phyloP scores from a whole-genome alignment of 768 basidiomycete species.

The Hericium alpestre region DNA sequence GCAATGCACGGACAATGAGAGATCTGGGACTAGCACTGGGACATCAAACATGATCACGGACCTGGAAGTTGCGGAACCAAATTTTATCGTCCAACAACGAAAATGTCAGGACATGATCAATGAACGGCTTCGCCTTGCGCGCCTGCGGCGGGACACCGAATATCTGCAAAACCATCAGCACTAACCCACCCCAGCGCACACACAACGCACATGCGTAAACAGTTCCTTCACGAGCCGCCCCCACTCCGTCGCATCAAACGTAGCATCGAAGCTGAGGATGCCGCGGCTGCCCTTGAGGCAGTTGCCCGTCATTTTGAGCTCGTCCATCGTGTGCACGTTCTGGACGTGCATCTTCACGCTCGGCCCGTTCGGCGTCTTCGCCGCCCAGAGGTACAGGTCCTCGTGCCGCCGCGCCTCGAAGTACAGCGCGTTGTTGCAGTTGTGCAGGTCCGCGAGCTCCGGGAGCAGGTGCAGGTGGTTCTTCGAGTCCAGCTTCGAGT shows the following conservation, averaged over 20 bases:
- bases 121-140: slow-evolving; percentile 87
- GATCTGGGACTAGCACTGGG: not conserved
- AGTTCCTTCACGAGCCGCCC: slow-evolving; percentile 83
- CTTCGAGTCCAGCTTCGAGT: slow-evolving; percentile 96
- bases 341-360: slow-evolving; percentile 96
- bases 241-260: slow-evolving; percentile 84
- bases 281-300: slow-evolving; percentile 94
- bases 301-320: slow-evolving; percentile 98
- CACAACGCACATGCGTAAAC: slow-evolving; percentile 70
- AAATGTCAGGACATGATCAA: slow-evolving; percentile 96
- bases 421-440: slow-evolving; percentile 95
- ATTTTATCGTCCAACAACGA: slow-evolving; percentile 92
- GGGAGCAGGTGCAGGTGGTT: slow-evolving; percentile 86
- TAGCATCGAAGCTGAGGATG: slow-evolving; percentile 82
- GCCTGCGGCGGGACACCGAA: slow-evolving; percentile 92
- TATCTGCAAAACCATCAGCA: slow-evolving; percentile 41
- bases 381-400: slow-evolving; percentile 93
- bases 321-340: slow-evolving; percentile 99
- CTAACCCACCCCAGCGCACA: not conserved
- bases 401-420: slow-evolving; percentile 95
- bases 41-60: slow-evolving; percentile 22
- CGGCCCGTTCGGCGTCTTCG: slow-evolving; percentile 95
- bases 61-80: slow-evolving; percentile 99
- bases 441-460: slow-evolving; percentile 92
- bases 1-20: not conserved